Evolutionary conservation across 2,329 filamentous ascomycete genomes (phyloP).

Genomic region (Sporothrix variecibatus): DNA sequence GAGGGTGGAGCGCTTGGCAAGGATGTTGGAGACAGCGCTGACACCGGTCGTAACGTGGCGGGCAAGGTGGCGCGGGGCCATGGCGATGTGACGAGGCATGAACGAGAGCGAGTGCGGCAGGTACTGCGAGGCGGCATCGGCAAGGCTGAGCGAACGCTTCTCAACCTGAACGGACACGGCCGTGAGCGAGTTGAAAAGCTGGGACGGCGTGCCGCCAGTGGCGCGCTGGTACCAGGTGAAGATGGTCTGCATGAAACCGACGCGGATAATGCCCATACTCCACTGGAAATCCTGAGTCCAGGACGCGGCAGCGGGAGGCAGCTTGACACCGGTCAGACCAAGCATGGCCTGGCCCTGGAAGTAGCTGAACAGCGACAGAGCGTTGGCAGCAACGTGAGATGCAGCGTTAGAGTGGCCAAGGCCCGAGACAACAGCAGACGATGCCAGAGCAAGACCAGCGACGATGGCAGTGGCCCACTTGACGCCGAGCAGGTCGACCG

Average conservation of each 20-base stretch:
- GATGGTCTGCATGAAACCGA: conserved; percentile 75
- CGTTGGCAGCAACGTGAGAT: conserved; percentile 82
- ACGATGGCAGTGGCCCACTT: conserved; percentile 80
- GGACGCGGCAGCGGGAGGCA: conserved; percentile 77
- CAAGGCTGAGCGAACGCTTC: conserved; percentile 47
- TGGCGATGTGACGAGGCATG: conserved; percentile 46
- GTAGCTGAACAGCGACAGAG: conserved; percentile 80
- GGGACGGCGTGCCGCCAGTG: conserved; percentile 76
- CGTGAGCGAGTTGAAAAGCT: conserved; percentile 67
- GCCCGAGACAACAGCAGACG: conserved; percentile 79
- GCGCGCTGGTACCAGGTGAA: conserved; percentile 87
- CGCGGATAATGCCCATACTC: conserved; percentile 85
- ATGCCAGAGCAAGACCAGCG: conserved; percentile 69
- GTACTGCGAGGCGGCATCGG: conserved; percentile 37
- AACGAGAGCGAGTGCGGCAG: conserved; percentile 44
- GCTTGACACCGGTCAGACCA: conserved; percentile 71
- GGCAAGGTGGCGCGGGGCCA: conserved; percentile 38
- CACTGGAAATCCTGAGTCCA: conserved; percentile 94
- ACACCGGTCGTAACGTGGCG: conserved; percentile 29
- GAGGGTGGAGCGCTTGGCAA: conserved; percentile 59
- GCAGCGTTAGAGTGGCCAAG: conserved; percentile 84
- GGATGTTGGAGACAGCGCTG: conserved; percentile 29
- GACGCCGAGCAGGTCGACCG: conserved; percentile 76
- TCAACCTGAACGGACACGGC: conserved; percentile 74
- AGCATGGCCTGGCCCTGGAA: conserved; percentile 86